Base-by-base conservation (phyloP, 2,329 filamentous ascomycete species). In the Fusarium neocosmosporiellum region DNA sequence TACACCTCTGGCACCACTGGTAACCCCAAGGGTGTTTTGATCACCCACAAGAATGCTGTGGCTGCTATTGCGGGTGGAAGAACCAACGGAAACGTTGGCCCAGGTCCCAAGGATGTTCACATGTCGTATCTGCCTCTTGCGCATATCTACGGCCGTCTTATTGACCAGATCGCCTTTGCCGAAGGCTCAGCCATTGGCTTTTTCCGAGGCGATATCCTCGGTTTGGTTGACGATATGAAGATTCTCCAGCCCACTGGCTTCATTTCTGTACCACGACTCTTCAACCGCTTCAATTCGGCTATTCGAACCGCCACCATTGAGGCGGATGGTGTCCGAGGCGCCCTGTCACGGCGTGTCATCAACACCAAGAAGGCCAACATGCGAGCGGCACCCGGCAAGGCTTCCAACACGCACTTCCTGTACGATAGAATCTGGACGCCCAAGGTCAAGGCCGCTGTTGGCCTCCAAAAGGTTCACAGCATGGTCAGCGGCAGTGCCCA, bases 401-500 rank as follows among this genome's bases (percentile, higher is more conserved):
- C 95, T n/a, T 92, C 91, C 72, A 94, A 95, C 86, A 90, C 86
- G 67, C 93, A 96, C 81, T 85, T 92, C 72, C 81, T 96, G 66
- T 96, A 94, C 81, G 94, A 96, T 83, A 90, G 93, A 58, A 92
- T 99, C 80, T 98, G 95, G 94, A 92, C 93, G 1, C 93, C 91
- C 79, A 98, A 98, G 86, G 93, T 98, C 66, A 87, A 89, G 20
- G 88, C 90, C n/a, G 94, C 92, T 7, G 88, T 98, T 36, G 96
- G 96, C 43, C 87, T 99, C 66, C 91, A 97, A 55, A 89, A 90
- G 27, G 87, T 88, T 54, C 88, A 87, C 73, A 88, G 87, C 72
- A 93, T 98, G 91, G 88, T 97, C 63, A 95, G 93, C 66, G 96
- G 96, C 57, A 96, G 94, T 66, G 96, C 96, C 14, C 96, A 96